Evolutionary conservation across 208 protist species (phyloP).

Genomic region (Trypanosoma brucei): DNA sequence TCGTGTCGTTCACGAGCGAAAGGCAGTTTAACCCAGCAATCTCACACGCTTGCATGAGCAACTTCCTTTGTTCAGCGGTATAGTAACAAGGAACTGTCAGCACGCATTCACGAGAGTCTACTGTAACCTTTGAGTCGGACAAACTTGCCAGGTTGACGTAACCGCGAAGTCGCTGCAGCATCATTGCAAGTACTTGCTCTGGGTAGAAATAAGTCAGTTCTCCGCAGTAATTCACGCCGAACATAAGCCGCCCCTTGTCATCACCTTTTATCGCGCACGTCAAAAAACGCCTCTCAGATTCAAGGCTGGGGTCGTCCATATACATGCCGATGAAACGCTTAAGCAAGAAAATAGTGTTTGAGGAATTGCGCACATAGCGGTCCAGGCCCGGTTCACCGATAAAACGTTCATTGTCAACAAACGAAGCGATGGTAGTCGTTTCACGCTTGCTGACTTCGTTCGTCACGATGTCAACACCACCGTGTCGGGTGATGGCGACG

Average conservation of each 20-base stretch:
- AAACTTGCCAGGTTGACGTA: constrained; percentile 78
- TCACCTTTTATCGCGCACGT: constrained; percentile 66
- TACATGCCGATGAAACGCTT: constrained; percentile 88
- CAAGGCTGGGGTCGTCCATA: constrained; percentile 63
- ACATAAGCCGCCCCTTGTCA: constrained; percentile 67
- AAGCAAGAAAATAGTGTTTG: constrained; percentile 83
- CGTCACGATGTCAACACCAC: constrained; percentile 87
- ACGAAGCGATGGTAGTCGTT: constrained; percentile 89
- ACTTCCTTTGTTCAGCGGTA: constrained; percentile 72
- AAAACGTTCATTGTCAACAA: constrained; percentile 78
- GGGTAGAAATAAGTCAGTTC: constrained; percentile 77
- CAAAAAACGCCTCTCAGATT: constrained; percentile 51
- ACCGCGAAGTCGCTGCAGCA: constrained; percentile 70
- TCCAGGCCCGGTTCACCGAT: constrained; percentile 86
- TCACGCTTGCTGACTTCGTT: constrained; percentile 89
- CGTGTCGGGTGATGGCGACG: constrained; percentile 80
- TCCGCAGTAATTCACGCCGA: constrained; percentile 76
- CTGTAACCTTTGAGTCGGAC: constrained; percentile 45
- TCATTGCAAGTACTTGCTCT: constrained; percentile 91
- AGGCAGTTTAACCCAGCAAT: constrained; percentile 87
- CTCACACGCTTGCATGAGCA: constrained; percentile 79
- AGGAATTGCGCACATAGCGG: constrained; percentile 76
- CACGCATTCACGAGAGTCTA: constrained; percentile 76
- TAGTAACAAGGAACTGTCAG: constrained; percentile 87
- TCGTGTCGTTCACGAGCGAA: constrained; percentile 88